These are phyloP conservation scores for Pezicula radicicola DNA, from an alignment of 2,329 filamentous ascomycete species.

Conservation along the genomic window DNA sequence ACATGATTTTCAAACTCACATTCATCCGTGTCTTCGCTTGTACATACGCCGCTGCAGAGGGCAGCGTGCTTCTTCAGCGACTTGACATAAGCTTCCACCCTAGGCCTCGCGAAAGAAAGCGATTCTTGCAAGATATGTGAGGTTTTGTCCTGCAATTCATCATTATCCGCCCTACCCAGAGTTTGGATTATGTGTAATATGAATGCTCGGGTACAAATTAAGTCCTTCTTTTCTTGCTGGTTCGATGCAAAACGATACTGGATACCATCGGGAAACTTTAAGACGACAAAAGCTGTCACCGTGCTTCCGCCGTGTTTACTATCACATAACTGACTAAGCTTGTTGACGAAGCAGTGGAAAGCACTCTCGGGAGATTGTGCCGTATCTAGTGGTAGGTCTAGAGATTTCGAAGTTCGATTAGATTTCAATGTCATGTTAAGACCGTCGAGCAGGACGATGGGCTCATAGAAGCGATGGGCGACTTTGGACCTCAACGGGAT, in stretches of 20 bases:
- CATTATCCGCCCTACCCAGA: neutral
- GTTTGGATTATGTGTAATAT: conserved; percentile 1
- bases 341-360: conserved; percentile 29
- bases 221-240: conserved; percentile 5
- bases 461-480: conserved; percentile 9
- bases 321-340: conserved; percentile 30
- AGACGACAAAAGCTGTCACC: conserved; percentile 28
- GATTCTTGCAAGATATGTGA: conserved; percentile 5
- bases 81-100: conserved; percentile 5
- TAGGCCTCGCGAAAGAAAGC: conserved; percentile 2
- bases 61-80: neutral
- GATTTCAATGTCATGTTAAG: conserved; percentile 3
- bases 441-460: conserved; percentile 5
- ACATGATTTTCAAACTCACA: conserved; percentile 2
- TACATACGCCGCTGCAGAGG: conserved; percentile 2
- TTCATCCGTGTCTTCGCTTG: conserved; percentile 4
- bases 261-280: conserved; percentile 24
- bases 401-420: conserved; percentile 1
- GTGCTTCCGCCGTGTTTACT: conserved; percentile 24
- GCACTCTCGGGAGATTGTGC: conserved; percentile 16
- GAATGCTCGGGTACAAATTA: conserved; percentile 7
- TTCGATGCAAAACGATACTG: conserved; percentile 31
- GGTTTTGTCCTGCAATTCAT: neutral
- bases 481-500: conserved; percentile 1
- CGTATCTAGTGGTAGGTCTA: conserved; percentile 2